Evolutionary conservation across 257 asterid species (phyloP), one percentile per base, ranked within the genome.

Genomic region (Gardenia jasminoides): DNA sequence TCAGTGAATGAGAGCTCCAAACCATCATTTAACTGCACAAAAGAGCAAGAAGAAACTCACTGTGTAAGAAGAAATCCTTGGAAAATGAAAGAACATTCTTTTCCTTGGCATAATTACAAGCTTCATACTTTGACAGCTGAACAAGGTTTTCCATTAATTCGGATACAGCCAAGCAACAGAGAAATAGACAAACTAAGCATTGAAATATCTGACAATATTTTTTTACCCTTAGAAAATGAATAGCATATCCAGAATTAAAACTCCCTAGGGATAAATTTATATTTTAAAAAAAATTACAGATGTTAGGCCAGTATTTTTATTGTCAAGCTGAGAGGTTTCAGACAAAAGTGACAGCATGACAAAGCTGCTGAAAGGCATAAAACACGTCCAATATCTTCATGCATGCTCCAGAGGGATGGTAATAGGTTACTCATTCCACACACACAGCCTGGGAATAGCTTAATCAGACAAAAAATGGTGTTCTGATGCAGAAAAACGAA

Each of bases 1-100:
- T 96, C 99, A 79, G 97, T 96, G 82, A 96, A 93, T 24, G 98
- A 93, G 86, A 96, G 87, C 83, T 92, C 99, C 91, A 95, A 69
- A 46, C 99, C 98, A 88, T 93, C 96, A 48, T 87, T 85, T 73
- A 93, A 89, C 99, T 96, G 92, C 85, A 87, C 54, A 82, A 44
- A 67, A 85, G 86, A 47, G 47, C 30, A 67, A 71, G 62, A 26
- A 15, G 24, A 36, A 33, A 33, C 16, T 12, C 36, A 47, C 3
- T 5, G 26, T 33, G 31, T 22, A 24, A 24, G 58, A 67, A 44
- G 26, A 30, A 12, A 17, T 81, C 2, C 16, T 3, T 7, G 3
- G 22, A 33, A 48, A 69, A 58, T 3, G 8, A 70, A 67, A 22
- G 44, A 16, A 7, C 70, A 41, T 44, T 61, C 24, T 52, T 46